Base-by-base conservation (phyloP, 768 basidiomycete genomes). In the Pisolithus sp. region DNA sequence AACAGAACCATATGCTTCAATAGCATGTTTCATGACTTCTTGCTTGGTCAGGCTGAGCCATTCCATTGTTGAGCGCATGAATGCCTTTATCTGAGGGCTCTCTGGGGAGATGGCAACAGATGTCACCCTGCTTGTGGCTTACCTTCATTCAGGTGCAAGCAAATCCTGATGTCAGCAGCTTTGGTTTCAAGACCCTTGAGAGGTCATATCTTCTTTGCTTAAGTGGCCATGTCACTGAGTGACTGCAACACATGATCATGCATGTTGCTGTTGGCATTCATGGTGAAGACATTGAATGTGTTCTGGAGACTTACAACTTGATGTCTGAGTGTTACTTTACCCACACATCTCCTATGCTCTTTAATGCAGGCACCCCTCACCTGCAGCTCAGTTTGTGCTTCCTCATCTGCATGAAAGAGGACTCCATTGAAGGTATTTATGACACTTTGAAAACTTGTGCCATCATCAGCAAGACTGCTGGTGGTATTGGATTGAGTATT, bases 131-230 rank as follows among this genome's bases (percentile, higher is more conserved):
- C n/a, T n/a, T n/a, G n/a, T n/a, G n/a, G n/a, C n/a, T 72, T 9
- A 0, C 23, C 9, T 21, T 28, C 31, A 42, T 26, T 20, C n/a
- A 2, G 15, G 44, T 26, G 20, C 46, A 34, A 23, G 47, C 9
- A 39, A 13, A 53, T 42, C 59, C 37, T 20, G 20, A 44, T 24
- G 7, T 40, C 38, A 3, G 10, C 20, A 91, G 89, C 73, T 99
- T 99, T 63, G 96, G 96, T n/a, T 98, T 98, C 83, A 99, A 99
- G 71, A 99, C 96, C 3, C 84, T 99, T 30, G 96, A 99, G 71
- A 88, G 94, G 30, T 97, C 94, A 2, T 99, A 99, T 70, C 83
- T 98, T 6, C 85, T 99, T 39, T 85, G 93, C 52, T 84, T 98
- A 71, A 82, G 95, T 65, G 92, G 93, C 39, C 89, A 89, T 53